Percentiles rank a stretch among this genome's conserved stretches.
phyloP scores from a whole-genome alignment of 2,329 filamentous ascomycete genomes.

The Myotisia sp. region DNA sequence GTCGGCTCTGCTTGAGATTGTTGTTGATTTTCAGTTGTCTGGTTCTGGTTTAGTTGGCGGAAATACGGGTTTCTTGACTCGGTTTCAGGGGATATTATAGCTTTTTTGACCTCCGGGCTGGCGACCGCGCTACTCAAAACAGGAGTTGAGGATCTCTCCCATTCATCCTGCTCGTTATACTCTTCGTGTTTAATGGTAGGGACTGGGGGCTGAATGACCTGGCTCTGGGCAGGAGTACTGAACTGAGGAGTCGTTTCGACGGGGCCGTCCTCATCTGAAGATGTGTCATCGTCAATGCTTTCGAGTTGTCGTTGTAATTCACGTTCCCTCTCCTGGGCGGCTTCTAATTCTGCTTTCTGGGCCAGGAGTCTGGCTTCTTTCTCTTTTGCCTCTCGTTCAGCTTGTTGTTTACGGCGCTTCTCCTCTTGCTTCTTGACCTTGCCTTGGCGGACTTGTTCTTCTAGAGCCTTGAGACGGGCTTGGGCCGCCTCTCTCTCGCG shows the following conservation, averaged over 20 bases:
- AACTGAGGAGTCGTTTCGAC: constrained; percentile 52
- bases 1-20: constrained; percentile 33
- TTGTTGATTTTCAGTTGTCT: constrained; percentile 40
- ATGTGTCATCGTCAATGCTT: constrained; percentile 58
- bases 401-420: constrained; percentile 81
- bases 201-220: constrained; percentile 29
- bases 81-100: constrained; percentile 44
- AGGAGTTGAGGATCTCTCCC: constrained; percentile 17
- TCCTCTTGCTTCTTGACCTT: constrained; percentile 96
- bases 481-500: constrained; percentile 68
- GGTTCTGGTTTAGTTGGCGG: constrained; percentile 71
- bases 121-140: constrained; percentile 36
- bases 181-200: constrained; percentile 7
- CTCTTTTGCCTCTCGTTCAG: constrained; percentile 70
- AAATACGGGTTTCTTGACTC: constrained; percentile 94
- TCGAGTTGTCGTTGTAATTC: constrained; percentile 82
- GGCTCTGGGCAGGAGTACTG: constrained; percentile 45
- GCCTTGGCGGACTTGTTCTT: constrained; percentile 84
- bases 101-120: constrained; percentile 23
- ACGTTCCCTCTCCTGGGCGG: constrained; percentile 74
- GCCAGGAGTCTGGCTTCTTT: constrained; percentile 73
- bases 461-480: constrained; percentile 71
- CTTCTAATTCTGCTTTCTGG: constrained; percentile 82
- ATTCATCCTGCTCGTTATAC: neutral
- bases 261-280: constrained; percentile 66